Conservation (phyloP, 2,329 filamentous ascomycete species). For the Penicillium glabrum region DNA sequence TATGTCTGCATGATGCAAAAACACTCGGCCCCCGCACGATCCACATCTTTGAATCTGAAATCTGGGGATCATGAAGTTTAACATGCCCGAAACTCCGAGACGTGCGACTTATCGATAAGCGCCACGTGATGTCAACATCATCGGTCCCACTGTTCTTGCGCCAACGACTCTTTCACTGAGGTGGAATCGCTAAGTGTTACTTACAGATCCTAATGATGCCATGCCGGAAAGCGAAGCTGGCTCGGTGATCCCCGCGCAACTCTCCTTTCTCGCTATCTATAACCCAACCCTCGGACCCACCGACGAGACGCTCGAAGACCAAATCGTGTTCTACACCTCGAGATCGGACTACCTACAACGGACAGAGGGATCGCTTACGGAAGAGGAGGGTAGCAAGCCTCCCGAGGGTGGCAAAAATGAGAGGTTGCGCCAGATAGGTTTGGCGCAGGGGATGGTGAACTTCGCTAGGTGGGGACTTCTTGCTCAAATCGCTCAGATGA, state of each 20-base stretch:
- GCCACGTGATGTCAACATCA: conserved; percentile 37
- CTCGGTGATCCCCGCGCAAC: conserved; percentile 70
- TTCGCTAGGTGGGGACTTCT: conserved; percentile 66
- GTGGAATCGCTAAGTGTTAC: conserved; percentile 9
- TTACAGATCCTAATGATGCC: conserved; percentile 26
- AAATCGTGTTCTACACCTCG: conserved; percentile 93
- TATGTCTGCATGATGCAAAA: conserved; percentile 24
- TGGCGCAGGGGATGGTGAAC: conserved; percentile 94
- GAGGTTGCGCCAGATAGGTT: conserved; percentile 84
- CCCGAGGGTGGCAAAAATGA: conserved; percentile 73
- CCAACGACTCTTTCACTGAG: conserved; percentile 4
- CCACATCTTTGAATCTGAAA: conserved; percentile 23
- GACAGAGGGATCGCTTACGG: conserved; percentile 11
- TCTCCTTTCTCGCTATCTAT: conserved; percentile 92
- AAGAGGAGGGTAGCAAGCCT: conserved; percentile 30
- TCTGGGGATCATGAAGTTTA: conserved; percentile 2
- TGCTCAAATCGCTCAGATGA: neutral
- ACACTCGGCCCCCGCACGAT: conserved; percentile 20
- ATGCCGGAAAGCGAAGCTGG: conserved; percentile 40
- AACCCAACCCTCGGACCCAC: conserved; percentile 76
- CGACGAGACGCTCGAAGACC: conserved; percentile 72
- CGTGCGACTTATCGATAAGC: conserved; percentile 25
- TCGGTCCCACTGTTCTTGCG: conserved; percentile 14
- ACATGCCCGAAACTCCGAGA: conserved; percentile 5
- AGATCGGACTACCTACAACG: conserved; percentile 30